Evolutionary conservation across 768 basidiomycete species (phyloP), one percentile per base, ranked within the genome.

Genomic region (Mycena floridula): DNA sequence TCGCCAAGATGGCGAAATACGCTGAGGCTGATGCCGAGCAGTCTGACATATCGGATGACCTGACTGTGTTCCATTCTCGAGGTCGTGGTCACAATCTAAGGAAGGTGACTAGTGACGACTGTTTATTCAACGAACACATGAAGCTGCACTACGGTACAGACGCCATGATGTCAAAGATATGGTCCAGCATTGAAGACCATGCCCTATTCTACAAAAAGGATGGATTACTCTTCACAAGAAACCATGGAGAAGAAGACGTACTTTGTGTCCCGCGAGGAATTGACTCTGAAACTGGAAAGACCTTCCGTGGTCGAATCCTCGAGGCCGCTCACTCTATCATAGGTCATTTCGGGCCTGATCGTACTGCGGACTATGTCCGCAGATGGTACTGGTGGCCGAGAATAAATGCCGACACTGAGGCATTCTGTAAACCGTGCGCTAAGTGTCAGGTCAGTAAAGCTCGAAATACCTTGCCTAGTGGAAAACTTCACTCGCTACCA

Each of bases 331-430:
- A 43, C 20, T 6, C 13, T 2, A 39, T 41, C 2, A 13, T 64
- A 0, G 64, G 60, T 0, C 62, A 64, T 36, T 48, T 58, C 7
- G 58, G 59, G 0, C 5, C 40, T 0, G 37, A 48, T 1, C 49
- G 54, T 20, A 65, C 62, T 1, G 11, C 45, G 1, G 54, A 59
- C 3, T 64, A 62, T 25, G 23, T 64, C 1, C 50, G 59, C 2
- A 44, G 35, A n/a, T 51, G 45, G 26, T 53, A 49, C 21, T 52
- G 47, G 50, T 53, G 51, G n/a, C n/a, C n/a, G n/a, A n/a, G n/a
- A n/a, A n/a, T n/a, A n/a, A n/a, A n/a, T n/a, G n/a, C n/a, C n/a
- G n/a, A n/a, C n/a, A n/a, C n/a, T n/a, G n/a, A n/a, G n/a, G n/a
- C n/a, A n/a, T n/a, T n/a, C n/a, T n/a, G n/a, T n/a, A n/a, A n/a